Evolutionary conservation across 495 filamentous ascomycete species (phyloP).

Genomic region (Parachaetomium inaequale): DNA sequence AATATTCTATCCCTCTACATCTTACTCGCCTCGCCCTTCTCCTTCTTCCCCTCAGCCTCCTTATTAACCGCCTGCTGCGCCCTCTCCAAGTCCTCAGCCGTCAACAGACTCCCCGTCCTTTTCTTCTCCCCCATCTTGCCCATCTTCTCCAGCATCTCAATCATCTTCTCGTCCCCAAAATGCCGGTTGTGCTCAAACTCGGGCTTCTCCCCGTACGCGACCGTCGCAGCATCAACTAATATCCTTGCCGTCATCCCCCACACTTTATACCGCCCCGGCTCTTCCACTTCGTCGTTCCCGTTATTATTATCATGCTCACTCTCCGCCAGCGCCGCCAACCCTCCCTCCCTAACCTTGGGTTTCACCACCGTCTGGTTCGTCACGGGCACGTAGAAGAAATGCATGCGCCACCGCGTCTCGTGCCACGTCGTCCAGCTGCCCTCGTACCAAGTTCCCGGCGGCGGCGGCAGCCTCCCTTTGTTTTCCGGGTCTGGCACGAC

Average conservation of each 20-base stretch:
- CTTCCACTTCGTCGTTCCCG: constrained; percentile 31
- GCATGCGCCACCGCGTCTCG: constrained; percentile 65
- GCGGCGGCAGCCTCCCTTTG: constrained; percentile 23
- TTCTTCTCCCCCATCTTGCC: constrained; percentile 59
- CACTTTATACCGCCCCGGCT: constrained; percentile 63
- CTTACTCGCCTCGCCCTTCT: constrained; percentile 18
- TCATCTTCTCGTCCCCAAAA: constrained; percentile 76
- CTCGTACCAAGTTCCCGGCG: constrained; percentile 63
- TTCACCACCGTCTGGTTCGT: constrained; percentile 57
- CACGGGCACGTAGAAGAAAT: constrained; percentile 84
- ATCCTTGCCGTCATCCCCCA: constrained; percentile 93
- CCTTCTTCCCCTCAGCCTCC: constrained; percentile 25
- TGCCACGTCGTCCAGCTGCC: constrained; percentile 65
- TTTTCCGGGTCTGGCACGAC: constrained; percentile 7
- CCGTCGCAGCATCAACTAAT: constrained; percentile 75
- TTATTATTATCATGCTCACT: constrained; percentile 12
- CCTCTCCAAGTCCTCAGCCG: constrained; percentile 55
- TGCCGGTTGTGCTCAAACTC: constrained; percentile 79
- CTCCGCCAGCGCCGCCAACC: constrained; percentile 28
- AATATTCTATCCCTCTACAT: constrained; percentile 14
- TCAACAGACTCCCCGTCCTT: constrained; percentile 51
- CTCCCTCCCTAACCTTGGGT: constrained; percentile 40
- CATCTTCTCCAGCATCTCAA: constrained; percentile 55
- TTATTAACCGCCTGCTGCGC: constrained; percentile 41
- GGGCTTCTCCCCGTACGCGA: constrained; percentile 76